Conservation (phyloP, 345 rosid species). For the Cochlearia excelsa region DNA sequence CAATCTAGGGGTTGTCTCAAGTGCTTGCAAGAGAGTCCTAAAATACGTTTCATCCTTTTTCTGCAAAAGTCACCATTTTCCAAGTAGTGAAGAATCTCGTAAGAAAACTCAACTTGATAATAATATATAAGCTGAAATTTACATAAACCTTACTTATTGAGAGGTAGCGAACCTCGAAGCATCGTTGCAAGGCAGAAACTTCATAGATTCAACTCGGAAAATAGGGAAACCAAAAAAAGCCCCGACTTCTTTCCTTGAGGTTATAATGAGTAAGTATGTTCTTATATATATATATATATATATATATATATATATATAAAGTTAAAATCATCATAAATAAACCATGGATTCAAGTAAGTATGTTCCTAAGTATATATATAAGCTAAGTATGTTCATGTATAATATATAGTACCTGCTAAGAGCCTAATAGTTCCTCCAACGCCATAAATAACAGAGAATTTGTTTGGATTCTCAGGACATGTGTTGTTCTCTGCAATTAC, state of each 20-base stretch:
- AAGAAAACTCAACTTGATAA: slow-evolving; percentile 7
- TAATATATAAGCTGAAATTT: slow-evolving; percentile 5
- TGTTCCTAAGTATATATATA: too few species aligned
- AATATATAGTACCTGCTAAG: slow-evolving; percentile 70
- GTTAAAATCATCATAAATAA: slow-evolving; percentile 24
- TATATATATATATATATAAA: too few species aligned
- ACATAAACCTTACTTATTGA: slow-evolving; percentile 63
- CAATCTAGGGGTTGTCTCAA: slow-evolving; percentile 84
- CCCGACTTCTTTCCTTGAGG: slow-evolving; percentile 70
- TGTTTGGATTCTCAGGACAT: slow-evolving; percentile 43
- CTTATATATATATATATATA: too few species aligned
- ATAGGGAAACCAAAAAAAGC: slow-evolving; percentile 72
- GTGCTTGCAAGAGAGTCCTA: slow-evolving; percentile 61
- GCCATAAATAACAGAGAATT: slow-evolving; percentile 61
- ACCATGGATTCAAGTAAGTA: too few species aligned
- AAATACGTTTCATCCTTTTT: slow-evolving; percentile 80
- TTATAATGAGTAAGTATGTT: slow-evolving; percentile 68
- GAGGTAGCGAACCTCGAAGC: slow-evolving; percentile 57
- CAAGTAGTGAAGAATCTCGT: neutral
- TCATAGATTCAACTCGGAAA: slow-evolving; percentile 65
- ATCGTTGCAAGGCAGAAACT: slow-evolving; percentile 72
- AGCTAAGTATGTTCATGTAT: too few species aligned
- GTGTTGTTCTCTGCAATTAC: slow-evolving; percentile 48
- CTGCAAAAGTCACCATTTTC: slow-evolving; percentile 45
- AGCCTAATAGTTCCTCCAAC: slow-evolving; percentile 86